Evolutionary conservation across 2,329 filamentous ascomycete species (phyloP).

Genomic region (Cladosporium sp.): DNA sequence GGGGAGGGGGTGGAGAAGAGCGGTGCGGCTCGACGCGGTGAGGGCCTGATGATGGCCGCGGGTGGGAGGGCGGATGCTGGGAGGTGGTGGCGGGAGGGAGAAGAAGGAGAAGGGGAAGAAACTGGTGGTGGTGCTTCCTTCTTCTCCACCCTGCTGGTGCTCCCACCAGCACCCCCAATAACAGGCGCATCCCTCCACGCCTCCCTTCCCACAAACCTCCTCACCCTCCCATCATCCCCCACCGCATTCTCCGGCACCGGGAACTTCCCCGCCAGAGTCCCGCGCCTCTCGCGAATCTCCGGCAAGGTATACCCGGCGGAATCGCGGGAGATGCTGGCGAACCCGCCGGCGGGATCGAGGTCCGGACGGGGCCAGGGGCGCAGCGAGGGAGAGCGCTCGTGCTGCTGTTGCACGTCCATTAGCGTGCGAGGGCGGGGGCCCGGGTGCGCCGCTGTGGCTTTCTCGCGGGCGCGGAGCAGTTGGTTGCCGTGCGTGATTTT

Average conservation of each 20-base stretch:
- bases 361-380: background rate
- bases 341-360: background rate
- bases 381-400: background rate
- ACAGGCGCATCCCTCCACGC: background rate
- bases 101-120: too few relatives aligned
- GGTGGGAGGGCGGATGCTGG: too few relatives aligned
- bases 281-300: background rate
- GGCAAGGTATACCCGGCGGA: background rate
- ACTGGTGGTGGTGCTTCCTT: too few relatives aligned
- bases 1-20: too few relatives aligned
- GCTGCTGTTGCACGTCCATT: background rate
- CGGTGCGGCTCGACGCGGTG: too few relatives aligned
- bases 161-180: background rate
- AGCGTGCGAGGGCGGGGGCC: background rate
- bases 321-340: background rate
- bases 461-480: background rate
- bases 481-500: too few relatives aligned
- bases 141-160: background rate
- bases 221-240: background rate
- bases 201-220: background rate
- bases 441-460: background rate
- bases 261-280: background rate
- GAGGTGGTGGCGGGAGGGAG: too few relatives aligned
- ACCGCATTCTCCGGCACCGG: background rate
- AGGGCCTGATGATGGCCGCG: too few relatives aligned